phyloP scores from a whole-genome alignment of 805 yeast species.

The Saccharomycopsis microspora region DNA sequence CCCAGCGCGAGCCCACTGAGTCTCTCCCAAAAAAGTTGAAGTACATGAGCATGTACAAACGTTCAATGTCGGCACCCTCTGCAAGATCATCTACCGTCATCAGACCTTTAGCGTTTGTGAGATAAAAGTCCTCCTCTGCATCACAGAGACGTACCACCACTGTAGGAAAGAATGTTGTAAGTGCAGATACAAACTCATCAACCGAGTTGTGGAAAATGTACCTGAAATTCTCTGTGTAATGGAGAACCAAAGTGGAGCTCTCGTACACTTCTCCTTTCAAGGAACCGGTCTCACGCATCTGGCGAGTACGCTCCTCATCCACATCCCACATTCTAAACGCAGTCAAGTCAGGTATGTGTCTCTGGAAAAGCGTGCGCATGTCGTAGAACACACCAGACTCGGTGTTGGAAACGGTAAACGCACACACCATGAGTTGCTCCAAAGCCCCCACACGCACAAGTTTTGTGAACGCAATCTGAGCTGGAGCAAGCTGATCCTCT shows the following conservation, averaged over 20 bases:
- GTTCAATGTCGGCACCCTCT: slow-evolving; percentile 74
- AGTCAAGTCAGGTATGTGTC: slow-evolving; percentile 45
- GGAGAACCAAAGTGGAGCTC: not conserved
- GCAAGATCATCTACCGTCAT: slow-evolving; percentile 51
- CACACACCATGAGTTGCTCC: slow-evolving; percentile 46
- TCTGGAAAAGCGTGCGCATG: slow-evolving; percentile 54
- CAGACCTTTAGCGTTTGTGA: slow-evolving; percentile 22
- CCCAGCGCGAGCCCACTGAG: not conserved
- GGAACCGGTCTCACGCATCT: slow-evolving; percentile 18
- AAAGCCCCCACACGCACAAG: slow-evolving; percentile 38
- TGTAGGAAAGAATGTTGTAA: slow-evolving; percentile 26
- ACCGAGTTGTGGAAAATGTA: slow-evolving; percentile 5
- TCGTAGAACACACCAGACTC: slow-evolving; percentile 61
- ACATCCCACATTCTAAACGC: slow-evolving; percentile 43
- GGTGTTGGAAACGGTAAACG: slow-evolving; percentile 16
- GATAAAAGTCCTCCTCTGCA: slow-evolving; percentile 18
- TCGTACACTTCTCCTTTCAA: slow-evolving; percentile 3
- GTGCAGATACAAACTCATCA: slow-evolving; percentile 17
- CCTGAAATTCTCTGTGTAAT: not conserved
- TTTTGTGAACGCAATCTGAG: slow-evolving; percentile 4
- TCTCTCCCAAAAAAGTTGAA: not conserved
- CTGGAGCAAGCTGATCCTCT: not conserved
- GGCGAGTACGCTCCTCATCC: slow-evolving; percentile 31
- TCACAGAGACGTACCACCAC: slow-evolving; percentile 24
- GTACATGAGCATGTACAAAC: slow-evolving; percentile 47